These are phyloP conservation scores for Fusarium annulatum DNA, from an alignment of 2,329 filamentous ascomycete genomes.

Conservation along the genomic window DNA sequence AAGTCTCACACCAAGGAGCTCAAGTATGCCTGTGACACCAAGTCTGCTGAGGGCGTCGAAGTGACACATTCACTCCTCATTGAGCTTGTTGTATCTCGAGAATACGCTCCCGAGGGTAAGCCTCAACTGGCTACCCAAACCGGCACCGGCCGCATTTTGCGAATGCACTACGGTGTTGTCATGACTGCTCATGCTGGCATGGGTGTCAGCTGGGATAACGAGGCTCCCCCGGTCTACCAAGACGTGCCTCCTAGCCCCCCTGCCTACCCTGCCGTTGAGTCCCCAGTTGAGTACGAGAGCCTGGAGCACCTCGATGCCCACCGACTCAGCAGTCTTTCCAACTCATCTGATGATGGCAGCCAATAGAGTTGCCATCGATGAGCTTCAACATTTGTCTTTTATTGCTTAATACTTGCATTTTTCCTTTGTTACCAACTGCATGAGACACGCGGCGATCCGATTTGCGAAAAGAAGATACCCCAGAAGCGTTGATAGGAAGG, in stretches of 20 bases:
- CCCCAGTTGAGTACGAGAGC: conserved; percentile 54
- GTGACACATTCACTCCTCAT: conserved; percentile 88
- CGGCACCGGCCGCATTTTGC: conserved; percentile 87
- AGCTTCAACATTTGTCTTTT: conserved; percentile 3
- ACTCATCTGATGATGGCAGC: conserved; percentile 33
- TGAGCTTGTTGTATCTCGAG: conserved; percentile 94
- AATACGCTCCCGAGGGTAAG: conserved; percentile 80
- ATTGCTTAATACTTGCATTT: conserved; percentile 24
- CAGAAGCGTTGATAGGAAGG: conserved; percentile 46
- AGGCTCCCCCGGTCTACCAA: conserved; percentile 92
- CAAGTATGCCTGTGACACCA: conserved; percentile 81
- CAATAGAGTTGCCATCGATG: conserved; percentile 15
- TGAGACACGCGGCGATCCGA: conserved; percentile 45
- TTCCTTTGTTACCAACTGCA: conserved; percentile 35
- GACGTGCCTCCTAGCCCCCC: conserved; percentile 91
- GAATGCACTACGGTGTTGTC: conserved; percentile 88
- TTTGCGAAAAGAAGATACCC: conserved; percentile 44
- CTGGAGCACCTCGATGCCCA: conserved; percentile 51
- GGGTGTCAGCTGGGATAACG: conserved; percentile 96
- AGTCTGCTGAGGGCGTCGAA: conserved; percentile 78
- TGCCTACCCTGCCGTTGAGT: conserved; percentile 62
- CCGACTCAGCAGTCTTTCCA: conserved; percentile 40
- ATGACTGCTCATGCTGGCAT: conserved; percentile 87
- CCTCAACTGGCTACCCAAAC: conserved; percentile 80
- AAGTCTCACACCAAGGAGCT: conserved; percentile 60